Percentiles rank a stretch among this genome's conserved stretches.
phyloP scores from a whole-genome alignment of 768 basidiomycete genomes.

The Lactarius akahatsu region DNA sequence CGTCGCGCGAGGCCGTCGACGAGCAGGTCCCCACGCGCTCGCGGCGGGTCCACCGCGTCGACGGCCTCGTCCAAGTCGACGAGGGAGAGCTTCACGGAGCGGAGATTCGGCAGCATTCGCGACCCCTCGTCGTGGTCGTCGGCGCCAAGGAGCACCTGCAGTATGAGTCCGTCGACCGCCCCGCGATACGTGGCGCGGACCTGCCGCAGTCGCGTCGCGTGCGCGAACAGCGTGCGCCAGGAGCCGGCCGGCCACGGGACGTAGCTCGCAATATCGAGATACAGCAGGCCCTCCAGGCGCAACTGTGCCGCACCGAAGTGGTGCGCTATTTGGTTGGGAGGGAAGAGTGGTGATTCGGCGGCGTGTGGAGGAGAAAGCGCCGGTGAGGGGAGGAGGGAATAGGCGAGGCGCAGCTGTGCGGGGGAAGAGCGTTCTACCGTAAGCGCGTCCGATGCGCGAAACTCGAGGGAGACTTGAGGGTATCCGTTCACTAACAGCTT shows the following conservation, averaged over 20 bases:
- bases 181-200: constrained; percentile 12
- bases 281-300: constrained; percentile 5
- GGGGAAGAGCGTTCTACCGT: constrained; percentile 2
- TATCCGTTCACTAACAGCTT: constrained; percentile 4
- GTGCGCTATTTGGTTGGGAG: not conserved
- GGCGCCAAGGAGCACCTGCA: not conserved
- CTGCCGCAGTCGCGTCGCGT: constrained; percentile 13
- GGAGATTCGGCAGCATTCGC: not conserved
- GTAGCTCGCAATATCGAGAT: constrained; percentile 13
- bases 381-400: not conserved
- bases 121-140: not conserved
- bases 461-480: constrained; percentile 10
- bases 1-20: constrained; percentile 4
- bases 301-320: not conserved
- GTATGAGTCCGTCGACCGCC: constrained; percentile 16
- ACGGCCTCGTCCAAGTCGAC: constrained; percentile 13
- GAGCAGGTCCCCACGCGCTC: constrained; percentile 6
- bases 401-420: constrained; percentile 14
- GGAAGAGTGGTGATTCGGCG: not conserved
- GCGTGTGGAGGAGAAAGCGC: not conserved
- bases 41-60: not conserved
- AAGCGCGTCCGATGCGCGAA: constrained; percentile 9
- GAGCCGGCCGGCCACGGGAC: not conserved
- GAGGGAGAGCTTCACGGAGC: constrained; percentile 9
- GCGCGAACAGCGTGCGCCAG: constrained; percentile 4